phyloP scores from a whole-genome alignment of 139 green algal genomes.

The Diplosphaera chodatii region DNA sequence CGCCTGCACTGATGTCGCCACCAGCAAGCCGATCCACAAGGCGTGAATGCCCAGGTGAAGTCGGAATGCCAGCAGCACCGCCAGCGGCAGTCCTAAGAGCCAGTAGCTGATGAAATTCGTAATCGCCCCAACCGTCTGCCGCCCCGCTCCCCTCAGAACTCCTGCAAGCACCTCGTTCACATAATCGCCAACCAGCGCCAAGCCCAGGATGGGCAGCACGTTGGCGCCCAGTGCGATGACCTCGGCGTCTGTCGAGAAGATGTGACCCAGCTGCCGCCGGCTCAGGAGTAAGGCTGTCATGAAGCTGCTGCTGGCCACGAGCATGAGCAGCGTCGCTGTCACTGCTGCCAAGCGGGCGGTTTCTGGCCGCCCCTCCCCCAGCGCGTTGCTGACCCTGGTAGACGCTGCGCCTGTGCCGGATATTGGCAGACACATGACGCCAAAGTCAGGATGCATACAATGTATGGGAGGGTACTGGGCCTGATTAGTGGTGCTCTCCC shows the following conservation, averaged over 20 bases:
- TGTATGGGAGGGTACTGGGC: no score
- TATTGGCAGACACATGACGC: no score
- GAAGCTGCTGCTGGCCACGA: neutral
- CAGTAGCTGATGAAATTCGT: constrained; percentile 50
- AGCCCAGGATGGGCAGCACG: constrained; percentile 26
- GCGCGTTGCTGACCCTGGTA: constrained; percentile 25
- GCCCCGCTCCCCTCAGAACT: constrained; percentile 23
- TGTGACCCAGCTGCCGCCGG: constrained; percentile 11
- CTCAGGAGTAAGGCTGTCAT: neutral
- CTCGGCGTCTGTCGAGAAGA: constrained; percentile 24
- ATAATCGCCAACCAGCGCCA: constrained; percentile 43
- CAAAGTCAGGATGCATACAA: no score
- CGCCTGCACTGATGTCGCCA: no score
- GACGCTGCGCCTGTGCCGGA: neutral
- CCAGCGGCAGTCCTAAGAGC: constrained; percentile 49
- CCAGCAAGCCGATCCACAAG: constrained; percentile 48
- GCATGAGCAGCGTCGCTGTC: constrained; percentile 1
- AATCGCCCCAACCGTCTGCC: constrained; percentile 23
- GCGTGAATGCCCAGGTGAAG: constrained; percentile 30
- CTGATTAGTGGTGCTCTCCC: no score
- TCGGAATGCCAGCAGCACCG: constrained; percentile 39
- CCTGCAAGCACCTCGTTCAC: no score
- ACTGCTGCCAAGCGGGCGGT: constrained; percentile 16
- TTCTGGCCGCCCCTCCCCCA: constrained; percentile 19
- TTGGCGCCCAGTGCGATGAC: constrained; percentile 10